Base-by-base conservation (phyloP, 2,329 filamentous ascomycete species). In the Nannizziopsis arthrosporioides region DNA sequence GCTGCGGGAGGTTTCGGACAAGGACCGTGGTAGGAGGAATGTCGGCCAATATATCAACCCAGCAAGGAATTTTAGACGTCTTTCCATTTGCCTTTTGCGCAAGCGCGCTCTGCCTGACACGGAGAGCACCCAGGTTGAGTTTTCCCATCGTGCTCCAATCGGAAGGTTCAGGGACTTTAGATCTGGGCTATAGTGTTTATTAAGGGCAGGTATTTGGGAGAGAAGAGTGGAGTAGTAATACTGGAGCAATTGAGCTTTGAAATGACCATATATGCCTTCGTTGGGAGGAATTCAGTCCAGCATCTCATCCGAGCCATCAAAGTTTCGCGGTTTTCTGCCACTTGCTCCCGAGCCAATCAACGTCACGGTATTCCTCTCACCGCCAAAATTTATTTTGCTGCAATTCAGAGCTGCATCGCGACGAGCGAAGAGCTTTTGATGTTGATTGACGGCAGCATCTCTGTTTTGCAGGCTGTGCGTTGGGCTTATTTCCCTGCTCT, bases 11-110 rank as follows among this genome's bases (percentile, higher is more conserved):
- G 36, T 75, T 74, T 32, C 80, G 76, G 43, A 78, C 73, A 30
- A 82, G 68, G 6, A 74, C 71, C 57, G 80, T 73, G 41, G 77
- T 67, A 3, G 80, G 79, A 17, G 80, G 80, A 15, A 80, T 73
- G 44, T 73, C 69, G 53, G 68, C 68, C 37, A 82, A 60, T 9
- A 76, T 68, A 42, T 73, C 62, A 56, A 77, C 75, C 80, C 80
- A 83, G 58, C 59, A 56, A 17, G 67, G 68, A n/a, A 62, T 53
- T 36, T 56, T 56, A 12, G 51, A 53, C 34, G 58, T 64, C 54
- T 68, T 67, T 40, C 61, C 62, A 40, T 57, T 58, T 41, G 62
- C 59, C 47, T 62, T 58, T 53, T 68, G 64, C 27, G 57, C 60
- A 37, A 72, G 54, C 32, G 66, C 68, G 18, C 60, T 68, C 55